A percentile compares a stretch with the other conserved stretches of the same genome.
These are phyloP conservation scores for Akanthomyces dipterigenus DNA, from an alignment of 2,329 filamentous ascomycete genomes.

Conservation along the genomic window DNA sequence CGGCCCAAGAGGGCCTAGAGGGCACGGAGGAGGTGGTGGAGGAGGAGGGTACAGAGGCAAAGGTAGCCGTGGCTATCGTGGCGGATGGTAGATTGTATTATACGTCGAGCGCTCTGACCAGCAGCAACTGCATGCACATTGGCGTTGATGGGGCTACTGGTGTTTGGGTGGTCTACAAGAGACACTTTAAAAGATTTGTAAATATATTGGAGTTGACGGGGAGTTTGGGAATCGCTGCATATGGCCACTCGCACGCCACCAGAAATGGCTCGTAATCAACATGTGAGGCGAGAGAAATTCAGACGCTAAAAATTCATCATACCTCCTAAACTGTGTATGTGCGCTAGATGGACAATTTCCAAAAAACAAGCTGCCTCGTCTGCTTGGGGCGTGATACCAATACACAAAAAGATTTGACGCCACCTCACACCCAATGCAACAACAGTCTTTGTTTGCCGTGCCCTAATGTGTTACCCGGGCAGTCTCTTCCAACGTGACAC, in stretches of 20 bases:
- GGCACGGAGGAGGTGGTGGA: slow-evolving; percentile 30
- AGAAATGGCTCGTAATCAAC: neutral
- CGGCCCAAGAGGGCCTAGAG: slow-evolving; percentile 42
- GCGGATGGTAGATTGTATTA: slow-evolving; percentile 34
- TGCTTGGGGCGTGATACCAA: neutral
- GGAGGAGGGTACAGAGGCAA: slow-evolving; percentile 48
- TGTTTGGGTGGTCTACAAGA: neutral
- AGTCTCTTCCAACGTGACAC: neutral
- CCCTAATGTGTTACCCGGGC: neutral
- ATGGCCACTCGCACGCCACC: neutral
- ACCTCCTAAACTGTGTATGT: neutral
- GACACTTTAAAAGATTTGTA: neutral
- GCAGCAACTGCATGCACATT: neutral
- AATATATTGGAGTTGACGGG: neutral
- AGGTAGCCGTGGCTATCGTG: slow-evolving; percentile 43
- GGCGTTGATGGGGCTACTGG: slow-evolving; percentile 10
- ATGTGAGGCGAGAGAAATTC: too few species aligned
- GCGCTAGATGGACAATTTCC: neutral
- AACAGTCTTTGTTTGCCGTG: slow-evolving; percentile 4
- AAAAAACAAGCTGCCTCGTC: neutral
- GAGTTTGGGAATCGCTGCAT: neutral
- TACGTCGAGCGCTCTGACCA: neutral
- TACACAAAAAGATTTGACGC: neutral
- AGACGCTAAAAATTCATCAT: neutral
- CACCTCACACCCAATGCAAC: neutral